Evolutionary conservation across 2,329 filamentous ascomycete genomes (phyloP), one percentile per base, ranked within the genome.

Genomic region (Sarocladium oryzae): DNA sequence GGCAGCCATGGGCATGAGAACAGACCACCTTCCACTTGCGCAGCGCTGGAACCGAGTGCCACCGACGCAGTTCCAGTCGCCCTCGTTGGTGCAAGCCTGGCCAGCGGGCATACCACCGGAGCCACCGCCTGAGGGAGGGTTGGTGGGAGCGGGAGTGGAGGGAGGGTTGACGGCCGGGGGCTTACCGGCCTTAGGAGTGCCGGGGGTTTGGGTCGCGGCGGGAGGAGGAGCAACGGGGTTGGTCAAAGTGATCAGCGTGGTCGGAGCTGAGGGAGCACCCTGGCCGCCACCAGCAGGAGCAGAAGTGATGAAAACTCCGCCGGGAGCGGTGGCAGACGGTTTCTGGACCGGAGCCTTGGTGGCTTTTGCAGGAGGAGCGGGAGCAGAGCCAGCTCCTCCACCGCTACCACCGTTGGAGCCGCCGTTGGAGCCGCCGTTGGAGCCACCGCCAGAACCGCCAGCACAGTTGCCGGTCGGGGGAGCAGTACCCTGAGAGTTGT

Each of bases 41-140:
- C 81, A 85, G 52, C 79, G 79, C 66, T 84, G 81, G 71, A 81
- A 85, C 48, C 73, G 69, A 21, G 63, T 66, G 2, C 33, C 33
- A 48, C 79, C 79, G 23, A 81, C 66, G 61, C 82, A 85, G 65
- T 79, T 77, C 78, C 78, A 85, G 15, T 64, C 57, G 18, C 82
- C 82, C 58, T 84, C 79, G 3, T 66, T 53, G 30, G 60, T 64
- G 67, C 82, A 84, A 18, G 71, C 51, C 13, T 71, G 65, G 28
- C 71, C 72, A 6, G 69, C 60, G 20, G 62, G 57, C 45, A 58
- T 59, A 36, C 68, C 65, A 23, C 56, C 60, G 54, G 53, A 56
- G 41, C 55, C 56, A 20, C 55, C 53, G 26, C 54, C 55, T 20
- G 30, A 30, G 46, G 18, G 33, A 16, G 51, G 51, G 32, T 50